phyloP scores from a whole-genome alignment of 73 alveolate genomes.

The Halteria grandinella region DNA sequence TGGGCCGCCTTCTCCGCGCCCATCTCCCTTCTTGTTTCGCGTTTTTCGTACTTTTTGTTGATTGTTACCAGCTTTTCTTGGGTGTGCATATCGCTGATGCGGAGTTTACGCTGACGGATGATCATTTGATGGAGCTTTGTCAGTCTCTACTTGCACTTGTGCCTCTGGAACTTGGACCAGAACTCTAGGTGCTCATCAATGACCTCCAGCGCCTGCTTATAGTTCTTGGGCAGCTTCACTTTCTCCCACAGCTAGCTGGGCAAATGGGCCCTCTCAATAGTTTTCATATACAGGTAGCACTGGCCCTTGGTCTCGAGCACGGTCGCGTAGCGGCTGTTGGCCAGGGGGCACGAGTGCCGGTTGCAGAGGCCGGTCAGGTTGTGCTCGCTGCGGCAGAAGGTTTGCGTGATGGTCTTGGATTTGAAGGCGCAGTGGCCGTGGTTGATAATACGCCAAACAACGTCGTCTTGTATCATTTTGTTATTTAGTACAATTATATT shows the following conservation, averaged over 20 bases:
- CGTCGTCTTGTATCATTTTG: constrained; percentile 94
- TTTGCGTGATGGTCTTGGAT: constrained; percentile 87
- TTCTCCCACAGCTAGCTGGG: constrained; percentile 98
- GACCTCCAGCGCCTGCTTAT: constrained; percentile 89
- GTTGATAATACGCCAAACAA: constrained; percentile 86
- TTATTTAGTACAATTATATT: too few relatives aligned
- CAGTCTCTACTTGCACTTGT: constrained; percentile 98
- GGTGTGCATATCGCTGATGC: constrained; percentile 71
- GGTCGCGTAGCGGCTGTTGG: constrained; percentile 97
- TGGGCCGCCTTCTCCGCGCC: constrained; percentile 94
- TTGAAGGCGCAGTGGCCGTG: constrained; percentile 89
- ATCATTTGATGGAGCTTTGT: constrained; percentile 98
- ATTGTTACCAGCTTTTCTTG: constrained; percentile 89
- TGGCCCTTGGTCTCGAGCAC: constrained; percentile 95
- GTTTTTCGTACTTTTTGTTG: constrained; percentile 97
- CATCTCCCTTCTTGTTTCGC: constrained; percentile 97
- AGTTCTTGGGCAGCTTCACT: constrained; percentile 91
- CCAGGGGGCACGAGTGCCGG: constrained; percentile 97
- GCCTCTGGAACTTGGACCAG: constrained; percentile 96
- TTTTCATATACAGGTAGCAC: constrained; percentile 95
- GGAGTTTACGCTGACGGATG: constrained; percentile 92
- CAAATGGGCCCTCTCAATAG: constrained; percentile 97
- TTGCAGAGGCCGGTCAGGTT: constrained; percentile 99
- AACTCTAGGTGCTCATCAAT: constrained; percentile 96
- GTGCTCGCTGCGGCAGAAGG: constrained; percentile 95